These are phyloP conservation scores for Rhodotorula sp. DNA, from an alignment of 1,284 basidiomycete species.

Conservation along the genomic window DNA sequence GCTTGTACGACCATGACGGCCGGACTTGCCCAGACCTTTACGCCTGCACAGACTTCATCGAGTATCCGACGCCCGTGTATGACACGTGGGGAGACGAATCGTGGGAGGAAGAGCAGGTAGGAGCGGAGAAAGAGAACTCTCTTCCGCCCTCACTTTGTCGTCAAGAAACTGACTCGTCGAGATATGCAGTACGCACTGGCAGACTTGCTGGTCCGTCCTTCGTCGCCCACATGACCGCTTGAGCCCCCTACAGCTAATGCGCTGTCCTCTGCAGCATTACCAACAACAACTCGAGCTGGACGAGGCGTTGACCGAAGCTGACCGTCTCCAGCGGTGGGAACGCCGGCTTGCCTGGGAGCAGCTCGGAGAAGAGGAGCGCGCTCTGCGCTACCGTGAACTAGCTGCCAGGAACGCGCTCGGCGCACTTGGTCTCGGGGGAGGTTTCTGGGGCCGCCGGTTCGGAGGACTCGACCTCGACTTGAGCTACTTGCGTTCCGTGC, in stretches of 20 bases:
- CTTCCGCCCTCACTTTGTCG: not conserved
- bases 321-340: conserved; percentile 30
- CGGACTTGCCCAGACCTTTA: conserved; percentile 7
- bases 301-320: conserved; percentile 7
- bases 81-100: conserved; percentile 17
- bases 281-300: conserved; percentile 34
- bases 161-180: not conserved
- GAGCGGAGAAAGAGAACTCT: not conserved
- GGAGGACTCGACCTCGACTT: conserved; percentile 21
- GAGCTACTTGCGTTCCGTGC: conserved; percentile 24
- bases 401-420: conserved; percentile 3
- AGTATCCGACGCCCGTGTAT: not conserved
- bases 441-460: conserved; percentile 21
- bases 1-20: not conserved
- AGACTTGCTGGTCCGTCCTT: conserved; percentile 23
- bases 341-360: conserved; percentile 28
- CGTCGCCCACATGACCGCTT: not conserved
- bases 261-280: conserved; percentile 15
- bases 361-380: conserved; percentile 18
- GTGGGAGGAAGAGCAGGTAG: conserved; percentile 15
- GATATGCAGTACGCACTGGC: conserved; percentile 21
- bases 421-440: conserved; percentile 19
- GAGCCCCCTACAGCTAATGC: not conserved
- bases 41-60: conserved; percentile 10
- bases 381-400: conserved; percentile 7